Percentiles rank a stretch among this genome's conserved stretches.
Conservation (phyloP, 2,329 filamentous ascomycete genomes). For the Zopfia rhizophila region DNA sequence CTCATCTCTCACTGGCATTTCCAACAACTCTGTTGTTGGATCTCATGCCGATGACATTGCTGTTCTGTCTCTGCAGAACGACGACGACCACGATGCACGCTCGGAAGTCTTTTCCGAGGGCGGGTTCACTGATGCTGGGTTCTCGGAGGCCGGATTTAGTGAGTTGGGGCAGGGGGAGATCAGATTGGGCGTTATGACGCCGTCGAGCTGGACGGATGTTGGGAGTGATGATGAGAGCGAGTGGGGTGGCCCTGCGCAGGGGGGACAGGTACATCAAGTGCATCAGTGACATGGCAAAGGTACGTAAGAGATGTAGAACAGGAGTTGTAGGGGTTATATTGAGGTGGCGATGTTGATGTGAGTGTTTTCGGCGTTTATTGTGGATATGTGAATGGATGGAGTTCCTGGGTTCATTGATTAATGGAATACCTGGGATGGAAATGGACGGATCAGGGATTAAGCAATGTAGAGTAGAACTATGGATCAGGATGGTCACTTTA, state of each 20-base stretch:
- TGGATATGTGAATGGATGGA: too few relatives aligned
- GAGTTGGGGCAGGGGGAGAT: conserved; percentile 36
- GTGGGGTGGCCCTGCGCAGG: conserved; percentile 39
- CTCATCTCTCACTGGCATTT: conserved; percentile 41
- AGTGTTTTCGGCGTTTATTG: too few relatives aligned
- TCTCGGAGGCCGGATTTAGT: conserved; percentile 46
- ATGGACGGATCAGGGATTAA: too few relatives aligned
- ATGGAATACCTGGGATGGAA: too few relatives aligned
- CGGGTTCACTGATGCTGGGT: conserved; percentile 49
- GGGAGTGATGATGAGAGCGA: conserved; percentile 54
- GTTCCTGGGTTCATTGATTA: too few relatives aligned
- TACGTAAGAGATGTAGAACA: too few relatives aligned
- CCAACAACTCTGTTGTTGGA: conserved; percentile 33
- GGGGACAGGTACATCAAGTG: conserved; percentile 41
- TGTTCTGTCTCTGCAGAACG: conserved; percentile 47
- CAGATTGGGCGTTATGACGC: conserved; percentile 48
- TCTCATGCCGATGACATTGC: conserved; percentile 47
- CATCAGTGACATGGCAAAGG: too few relatives aligned
- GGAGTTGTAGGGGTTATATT: too few relatives aligned
- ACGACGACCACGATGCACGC: conserved; percentile 45
- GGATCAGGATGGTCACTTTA: too few relatives aligned
- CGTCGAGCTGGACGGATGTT: conserved; percentile 53
- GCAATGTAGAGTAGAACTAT: too few relatives aligned
- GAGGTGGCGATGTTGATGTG: too few relatives aligned
- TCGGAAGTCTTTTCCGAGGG: conserved; percentile 48